Conservation (phyloP, 2,329 filamentous ascomycete species). For the Lachnellula occidentalis region DNA sequence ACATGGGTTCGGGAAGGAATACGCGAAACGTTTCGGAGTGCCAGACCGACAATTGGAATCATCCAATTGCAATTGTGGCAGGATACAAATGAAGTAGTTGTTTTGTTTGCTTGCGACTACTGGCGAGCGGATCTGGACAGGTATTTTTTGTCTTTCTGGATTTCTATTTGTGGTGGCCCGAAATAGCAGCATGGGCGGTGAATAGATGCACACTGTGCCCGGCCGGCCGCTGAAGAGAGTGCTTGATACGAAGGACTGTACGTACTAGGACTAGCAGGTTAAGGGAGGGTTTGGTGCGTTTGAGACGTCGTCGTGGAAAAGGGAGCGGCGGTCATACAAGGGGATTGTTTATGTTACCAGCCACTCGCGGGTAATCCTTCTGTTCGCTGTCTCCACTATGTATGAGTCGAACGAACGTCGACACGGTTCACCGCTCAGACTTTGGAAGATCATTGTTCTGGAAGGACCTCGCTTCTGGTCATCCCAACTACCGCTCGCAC, state of each 20-base stretch:
- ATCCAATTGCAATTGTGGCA: slow-evolving; percentile 10
- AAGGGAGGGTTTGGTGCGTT: not conserved
- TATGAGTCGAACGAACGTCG: slow-evolving; percentile 10
- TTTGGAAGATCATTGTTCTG: slow-evolving; percentile 6
- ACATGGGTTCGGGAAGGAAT: slow-evolving; percentile 9
- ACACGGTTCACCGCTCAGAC: slow-evolving; percentile 19
- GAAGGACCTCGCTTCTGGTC: not conserved
- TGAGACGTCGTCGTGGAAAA: not conserved
- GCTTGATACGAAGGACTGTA: not conserved
- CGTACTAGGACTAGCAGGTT: not conserved
- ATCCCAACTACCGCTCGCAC: not conserved
- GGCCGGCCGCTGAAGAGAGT: not conserved
- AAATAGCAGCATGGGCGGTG: slow-evolving; percentile 14
- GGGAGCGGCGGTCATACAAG: not conserved
- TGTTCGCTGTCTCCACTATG: slow-evolving; percentile 2
- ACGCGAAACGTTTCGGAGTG: not conserved
- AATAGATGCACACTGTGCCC: not conserved
- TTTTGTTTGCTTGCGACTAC: slow-evolving; percentile 11
- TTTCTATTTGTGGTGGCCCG: not conserved
- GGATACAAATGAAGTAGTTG: not conserved
- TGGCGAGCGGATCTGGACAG: slow-evolving; percentile 4
- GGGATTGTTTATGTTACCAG: slow-evolving; percentile 10
- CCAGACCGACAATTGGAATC: slow-evolving; percentile 10
- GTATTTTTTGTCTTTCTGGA: not conserved
- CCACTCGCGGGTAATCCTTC: slow-evolving; percentile 21